Evolutionary conservation across 2,329 filamentous ascomycete genomes (phyloP).

Genomic region (Kalmusia sp.): DNA sequence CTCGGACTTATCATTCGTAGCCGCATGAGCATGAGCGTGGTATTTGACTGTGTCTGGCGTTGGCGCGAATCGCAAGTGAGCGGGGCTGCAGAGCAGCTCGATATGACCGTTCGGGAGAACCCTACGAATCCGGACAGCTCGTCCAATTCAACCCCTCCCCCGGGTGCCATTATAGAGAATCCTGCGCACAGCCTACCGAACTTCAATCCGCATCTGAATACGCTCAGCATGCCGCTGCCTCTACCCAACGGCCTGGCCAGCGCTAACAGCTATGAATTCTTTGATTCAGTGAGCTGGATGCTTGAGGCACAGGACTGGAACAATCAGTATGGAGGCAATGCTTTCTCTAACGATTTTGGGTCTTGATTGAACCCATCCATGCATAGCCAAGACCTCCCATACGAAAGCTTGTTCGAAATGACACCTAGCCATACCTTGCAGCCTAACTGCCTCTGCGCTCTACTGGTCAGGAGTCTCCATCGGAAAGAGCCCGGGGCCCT

Average conservation of each 20-base stretch:
- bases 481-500: too few relatives aligned
- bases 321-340: conserved; percentile 30
- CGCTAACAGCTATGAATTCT: conserved; percentile 68
- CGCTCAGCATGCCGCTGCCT: conserved; percentile 60
- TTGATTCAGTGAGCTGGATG: conserved; percentile 93
- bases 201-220: conserved; percentile 47
- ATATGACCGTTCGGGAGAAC: conserved; percentile 79
- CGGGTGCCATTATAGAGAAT: conserved; percentile 46
- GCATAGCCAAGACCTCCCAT: not conserved
- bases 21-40: conserved; percentile 82
- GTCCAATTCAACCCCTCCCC: conserved; percentile 66
- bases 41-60: conserved; percentile 85
- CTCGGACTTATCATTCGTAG: conserved; percentile 83
- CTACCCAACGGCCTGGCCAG: conserved; percentile 62
- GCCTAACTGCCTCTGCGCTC: too few relatives aligned
- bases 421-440: too few relatives aligned
- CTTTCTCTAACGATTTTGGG: conserved; percentile 41
- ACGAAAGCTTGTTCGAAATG: too few relatives aligned
- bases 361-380: conserved; percentile 18
- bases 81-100: conserved; percentile 54
- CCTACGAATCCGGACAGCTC: conserved; percentile 83
- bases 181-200: conserved; percentile 41
- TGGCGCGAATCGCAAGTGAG: conserved; percentile 74
- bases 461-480: too few relatives aligned
- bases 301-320: conserved; percentile 71